Evolutionary conservation across 176 grass and related monocot species (phyloP).

Genomic region (Oryza meridionalis): DNA sequence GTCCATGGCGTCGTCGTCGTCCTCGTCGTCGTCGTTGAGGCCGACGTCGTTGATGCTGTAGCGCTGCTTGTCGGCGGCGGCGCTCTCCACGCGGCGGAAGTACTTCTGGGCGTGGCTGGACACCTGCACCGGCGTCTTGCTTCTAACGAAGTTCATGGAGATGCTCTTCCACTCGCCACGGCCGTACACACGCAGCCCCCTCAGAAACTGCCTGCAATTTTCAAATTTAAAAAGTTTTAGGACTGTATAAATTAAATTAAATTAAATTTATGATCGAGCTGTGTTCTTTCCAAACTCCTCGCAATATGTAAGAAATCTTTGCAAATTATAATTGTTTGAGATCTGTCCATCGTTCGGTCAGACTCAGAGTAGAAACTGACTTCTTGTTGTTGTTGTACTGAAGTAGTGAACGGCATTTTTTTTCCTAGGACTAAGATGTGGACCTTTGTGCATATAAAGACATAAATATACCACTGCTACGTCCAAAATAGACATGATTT

Average conservation of each 20-base stretch:
- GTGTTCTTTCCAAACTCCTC: too few relatives aligned
- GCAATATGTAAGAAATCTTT: too few relatives aligned
- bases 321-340: too few relatives aligned
- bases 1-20: too few relatives aligned
- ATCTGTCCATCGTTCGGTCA: too few relatives aligned
- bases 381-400: not conserved
- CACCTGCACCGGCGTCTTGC: constrained; percentile 21
- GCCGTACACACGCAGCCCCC: not conserved
- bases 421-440: too few relatives aligned
- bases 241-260: too few relatives aligned
- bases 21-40: not conserved
- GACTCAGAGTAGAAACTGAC: not conserved
- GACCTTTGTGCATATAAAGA: too few relatives aligned
- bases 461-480: too few relatives aligned
- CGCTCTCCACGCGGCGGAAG: not conserved
- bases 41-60: constrained; percentile 31
- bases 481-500: too few relatives aligned
- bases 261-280: too few relatives aligned
- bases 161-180: constrained; percentile 39
- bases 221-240: too few relatives aligned
- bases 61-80: not conserved
- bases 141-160: constrained; percentile 33
- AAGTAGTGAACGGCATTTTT: not conserved
- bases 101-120: constrained; percentile 47
- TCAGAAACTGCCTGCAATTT: constrained; percentile 23